Conservation (phyloP, 2,329 filamentous ascomycete genomes). For the Sclerotinia nivalis region DNA sequence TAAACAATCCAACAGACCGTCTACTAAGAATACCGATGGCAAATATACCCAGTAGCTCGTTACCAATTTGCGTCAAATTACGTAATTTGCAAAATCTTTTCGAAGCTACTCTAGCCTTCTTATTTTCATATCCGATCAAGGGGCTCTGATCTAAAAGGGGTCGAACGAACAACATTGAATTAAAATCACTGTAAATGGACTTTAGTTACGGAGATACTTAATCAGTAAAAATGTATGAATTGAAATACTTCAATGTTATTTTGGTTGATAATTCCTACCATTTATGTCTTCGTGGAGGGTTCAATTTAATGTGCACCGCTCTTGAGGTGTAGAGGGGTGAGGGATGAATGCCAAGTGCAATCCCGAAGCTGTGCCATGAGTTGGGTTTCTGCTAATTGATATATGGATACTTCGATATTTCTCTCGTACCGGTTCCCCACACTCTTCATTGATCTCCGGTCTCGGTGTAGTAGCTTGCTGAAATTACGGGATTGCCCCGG, state of each 20-base stretch:
- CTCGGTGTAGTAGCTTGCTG: neutral
- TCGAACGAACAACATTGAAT: neutral
- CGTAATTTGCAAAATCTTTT: slow-evolving; percentile 22
- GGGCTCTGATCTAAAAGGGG: slow-evolving; percentile 4
- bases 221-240: neutral
- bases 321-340: too few species aligned
- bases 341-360: neutral
- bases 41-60: neutral
- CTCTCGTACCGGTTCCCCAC: neutral
- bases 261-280: too few species aligned
- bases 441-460: slow-evolving; percentile 3
- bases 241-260: neutral
- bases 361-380: neutral
- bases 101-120: neutral
- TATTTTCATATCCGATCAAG: slow-evolving; percentile 8
- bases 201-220: too few species aligned
- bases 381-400: neutral
- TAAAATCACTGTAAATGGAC: neutral
- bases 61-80: slow-evolving; percentile 7
- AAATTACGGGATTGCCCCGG: neutral
- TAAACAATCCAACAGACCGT: neutral
- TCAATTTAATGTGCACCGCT: neutral
- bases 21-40: neutral
- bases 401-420: neutral
- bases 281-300: neutral